Base-by-base conservation (phyloP, 306 rosid species). In the Arachis stenosperma region DNA sequence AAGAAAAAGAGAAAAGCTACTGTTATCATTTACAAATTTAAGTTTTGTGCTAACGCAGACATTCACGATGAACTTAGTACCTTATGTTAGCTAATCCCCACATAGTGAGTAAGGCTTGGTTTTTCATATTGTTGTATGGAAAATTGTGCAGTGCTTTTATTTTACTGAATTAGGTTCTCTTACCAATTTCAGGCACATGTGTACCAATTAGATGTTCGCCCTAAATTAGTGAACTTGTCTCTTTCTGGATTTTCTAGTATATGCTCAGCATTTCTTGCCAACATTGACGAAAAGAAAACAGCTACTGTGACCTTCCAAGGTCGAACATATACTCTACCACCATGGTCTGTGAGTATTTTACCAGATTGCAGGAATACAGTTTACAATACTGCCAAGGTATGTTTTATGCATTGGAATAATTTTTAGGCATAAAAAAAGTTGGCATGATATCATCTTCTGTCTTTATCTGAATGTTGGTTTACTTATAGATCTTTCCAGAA, bases 341-440 rank as follows among this genome's bases (percentile, higher is more conserved):
- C 98, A 39, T 90, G 98, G 98, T 93, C 98, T 0, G 98, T 93
- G 74, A 93, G 97, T 72, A 81, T 93, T 74, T 84, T 93, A 80
- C 98, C 97, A 54, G 98, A 93, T 84, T 93, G 98, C 88, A 82
- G 67, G 84, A 89, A 82, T 61, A 75, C 83, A 3, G 91, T 56
- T 79, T 93, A 86, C 85, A 93, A 91, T 77, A 89, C 98, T 66
- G 98, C 98, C 63, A 88, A 91, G 98, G 97, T 93, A 84, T 81
- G 75, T 77, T 81, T 48, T 63, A 68, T 51, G 70, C 60, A 50
- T 22, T 30, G 73, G 51, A 62, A 13, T 63, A 41, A 3, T 39
- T 63, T 59, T 47, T 42, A 61, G 40, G 61, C 68, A 44, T 71
- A 30, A 60, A 75, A 76, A 62, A 15, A 27, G 8, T 79, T 67